Evolutionary conservation across 768 basidiomycete genomes (phyloP).

Genomic region (Lactarius vividus): DNA sequence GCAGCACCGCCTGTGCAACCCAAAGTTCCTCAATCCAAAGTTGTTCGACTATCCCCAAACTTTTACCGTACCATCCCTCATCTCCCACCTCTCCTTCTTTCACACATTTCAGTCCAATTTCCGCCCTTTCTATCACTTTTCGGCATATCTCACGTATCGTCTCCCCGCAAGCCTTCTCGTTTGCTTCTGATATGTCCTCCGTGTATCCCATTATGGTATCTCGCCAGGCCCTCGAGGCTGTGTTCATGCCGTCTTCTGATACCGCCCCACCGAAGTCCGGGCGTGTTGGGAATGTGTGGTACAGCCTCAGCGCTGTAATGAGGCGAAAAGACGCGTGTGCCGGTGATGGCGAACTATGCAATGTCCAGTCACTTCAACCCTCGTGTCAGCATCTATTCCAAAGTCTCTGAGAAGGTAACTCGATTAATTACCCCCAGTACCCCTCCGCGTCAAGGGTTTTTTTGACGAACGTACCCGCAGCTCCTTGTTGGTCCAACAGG

Average conservation of each 20-base stretch:
- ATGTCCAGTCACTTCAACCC: constrained; percentile 69
- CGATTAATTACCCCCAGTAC: constrained; percentile 74
- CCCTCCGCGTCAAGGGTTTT: constrained; percentile 55
- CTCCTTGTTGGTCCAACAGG: constrained; percentile 46
- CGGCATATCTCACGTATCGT: constrained; percentile 41
- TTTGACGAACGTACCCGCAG: constrained; percentile 47
- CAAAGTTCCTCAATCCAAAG: constrained; percentile 62
- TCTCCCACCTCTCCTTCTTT: constrained; percentile 21
- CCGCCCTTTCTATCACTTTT: constrained; percentile 45
- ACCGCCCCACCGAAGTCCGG: constrained; percentile 24
- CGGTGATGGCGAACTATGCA: constrained; percentile 58
- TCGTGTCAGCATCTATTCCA: constrained; percentile 9
- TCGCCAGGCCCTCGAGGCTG: constrained; percentile 48
- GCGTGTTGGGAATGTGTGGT: constrained; percentile 44
- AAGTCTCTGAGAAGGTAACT: constrained; percentile 6
- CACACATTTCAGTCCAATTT: constrained; percentile 47
- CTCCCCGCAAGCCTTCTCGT: constrained; percentile 34
- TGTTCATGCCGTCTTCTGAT: constrained; percentile 32
- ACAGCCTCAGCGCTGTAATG: constrained; percentile 66
- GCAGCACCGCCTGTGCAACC: constrained; percentile 47
- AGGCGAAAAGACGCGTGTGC: constrained; percentile 81
- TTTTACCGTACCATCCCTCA: constrained; percentile 15
- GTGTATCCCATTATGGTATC: constrained; percentile 42
- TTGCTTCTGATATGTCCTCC: constrained; percentile 32
- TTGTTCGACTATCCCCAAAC: constrained; percentile 38